Evolutionary conservation across 2,329 filamentous ascomycete genomes (phyloP).

Genomic region (Pseudogymnoascus sp.): DNA sequence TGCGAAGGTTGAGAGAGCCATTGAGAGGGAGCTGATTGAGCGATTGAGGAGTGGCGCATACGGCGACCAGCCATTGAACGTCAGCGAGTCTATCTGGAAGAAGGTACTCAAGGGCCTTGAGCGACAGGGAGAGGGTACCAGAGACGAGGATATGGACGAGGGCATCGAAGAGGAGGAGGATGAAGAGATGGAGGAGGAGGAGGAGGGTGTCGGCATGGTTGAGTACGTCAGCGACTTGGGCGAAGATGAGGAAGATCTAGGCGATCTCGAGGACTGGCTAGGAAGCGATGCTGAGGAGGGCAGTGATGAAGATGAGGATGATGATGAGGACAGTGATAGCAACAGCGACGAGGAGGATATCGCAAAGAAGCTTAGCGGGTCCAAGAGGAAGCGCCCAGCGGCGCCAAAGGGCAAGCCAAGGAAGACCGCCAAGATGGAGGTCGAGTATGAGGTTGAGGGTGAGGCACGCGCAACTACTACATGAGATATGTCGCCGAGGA

Average conservation of each 20-base stretch:
- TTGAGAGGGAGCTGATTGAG: constrained; percentile 91
- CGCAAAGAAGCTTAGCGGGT: constrained; percentile 40
- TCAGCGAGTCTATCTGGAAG: constrained; percentile 93
- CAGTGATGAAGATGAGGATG: constrained; percentile 43
- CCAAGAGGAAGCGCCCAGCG: constrained; percentile 36
- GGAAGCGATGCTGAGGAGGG: constrained; percentile 54
- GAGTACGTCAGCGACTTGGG: constrained; percentile 93
- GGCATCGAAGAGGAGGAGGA: constrained; percentile 75
- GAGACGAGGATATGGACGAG: constrained; percentile 83
- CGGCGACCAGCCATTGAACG: constrained; percentile 88
- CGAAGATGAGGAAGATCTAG: constrained; percentile 71
- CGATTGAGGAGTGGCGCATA: constrained; percentile 86
- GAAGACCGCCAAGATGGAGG: constrained; percentile 54
- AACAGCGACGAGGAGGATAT: constrained; percentile 45
- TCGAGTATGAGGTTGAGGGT: constrained; percentile 70
- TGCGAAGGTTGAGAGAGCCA: constrained; percentile 90
- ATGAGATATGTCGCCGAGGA: constrained; percentile 13
- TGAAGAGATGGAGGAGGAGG: constrained; percentile 58
- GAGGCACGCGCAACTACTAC: constrained; percentile 33
- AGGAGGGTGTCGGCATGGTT: constrained; percentile 65
- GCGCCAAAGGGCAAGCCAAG: constrained; percentile 35
- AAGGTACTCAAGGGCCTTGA: constrained; percentile 90
- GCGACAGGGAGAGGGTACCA: constrained; percentile 70
- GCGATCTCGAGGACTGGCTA: constrained; percentile 87
- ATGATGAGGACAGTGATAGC: constrained; percentile 46